Evolutionary conservation across 768 basidiomycete genomes (phyloP), one percentile per base, ranked within the genome.

Genomic region (Tricholomella constricta): DNA sequence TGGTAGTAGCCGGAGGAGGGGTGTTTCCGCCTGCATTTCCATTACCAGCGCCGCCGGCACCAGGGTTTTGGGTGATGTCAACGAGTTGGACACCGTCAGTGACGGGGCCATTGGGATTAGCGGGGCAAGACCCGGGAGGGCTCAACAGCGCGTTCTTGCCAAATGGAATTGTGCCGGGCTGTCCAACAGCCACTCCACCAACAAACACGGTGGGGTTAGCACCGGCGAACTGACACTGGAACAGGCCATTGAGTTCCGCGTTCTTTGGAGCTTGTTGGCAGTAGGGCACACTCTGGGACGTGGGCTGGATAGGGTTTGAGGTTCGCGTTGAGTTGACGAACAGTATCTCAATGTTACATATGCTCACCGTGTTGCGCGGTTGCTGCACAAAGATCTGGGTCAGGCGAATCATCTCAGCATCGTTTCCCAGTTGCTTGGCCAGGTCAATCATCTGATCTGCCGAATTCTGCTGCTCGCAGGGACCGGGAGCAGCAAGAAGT

Each of bases 161-260:
- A 46, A 83, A 77, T 7, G 83, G 82, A 52, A 82, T 78, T 15
- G 83, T 84, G 27, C 80, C 83, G 2, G 63, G 29, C 6, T 56
- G 65, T 19, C 83, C 83, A 31, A 76, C 71, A 8, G 66, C 55
- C 40, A 70, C 52, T 36, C 74, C 73, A 34, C 77, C 76, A 44
- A 76, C 76, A 58, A 84, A 84, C 1, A 66, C 72, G 9, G 57
- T 69, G 32, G 69, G 70, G 45, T 81, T 62, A 20, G 71, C 73
- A 48, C 80, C 75, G 56, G 72, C 66, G 66, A 77, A 83, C 64
- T 85, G 84, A 62, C 81, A 84, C 60, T 83, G 82, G 70, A 78
- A 83, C 26, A 80, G 69, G 7, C 82, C 81, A 44, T 76, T 70
- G 11, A 85, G 74, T 62, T 84, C 79, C 0, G 68, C 22, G 55